Conservation (phyloP, 176 grass and related monocot genomes). For the Juncus inflexus region DNA sequence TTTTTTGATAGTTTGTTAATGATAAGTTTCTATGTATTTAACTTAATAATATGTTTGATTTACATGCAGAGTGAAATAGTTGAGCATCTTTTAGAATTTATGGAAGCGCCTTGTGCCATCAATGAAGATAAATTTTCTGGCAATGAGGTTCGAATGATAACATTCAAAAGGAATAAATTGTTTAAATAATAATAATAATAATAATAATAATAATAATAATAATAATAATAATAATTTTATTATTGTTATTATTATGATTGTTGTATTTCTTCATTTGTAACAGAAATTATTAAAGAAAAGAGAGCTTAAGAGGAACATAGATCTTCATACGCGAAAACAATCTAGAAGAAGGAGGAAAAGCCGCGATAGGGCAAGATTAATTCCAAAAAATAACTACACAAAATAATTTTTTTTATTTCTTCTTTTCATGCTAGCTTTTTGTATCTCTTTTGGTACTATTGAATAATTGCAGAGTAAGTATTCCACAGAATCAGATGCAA, state of each 20-base stretch:
- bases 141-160: constrained; percentile 3
- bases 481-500: background rate
- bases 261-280: constrained; percentile 8
- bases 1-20: constrained; percentile 2
- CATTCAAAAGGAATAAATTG: constrained; percentile 8
- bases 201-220: no score
- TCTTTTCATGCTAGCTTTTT: background rate
- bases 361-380: no score
- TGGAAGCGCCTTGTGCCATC: constrained; percentile 38
- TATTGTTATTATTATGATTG: constrained; percentile 1
- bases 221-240: no score
- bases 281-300: constrained; percentile 22
- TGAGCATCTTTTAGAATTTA: constrained; percentile 34
- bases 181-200: no score
- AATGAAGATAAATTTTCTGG: constrained; percentile 18
- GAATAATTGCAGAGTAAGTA: constrained; percentile 17
- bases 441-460: background rate
- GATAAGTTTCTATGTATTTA: background rate
- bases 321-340: constrained; percentile 15
- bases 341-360: background rate
- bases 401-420: background rate
- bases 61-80: constrained; percentile 31
- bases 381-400: no score
- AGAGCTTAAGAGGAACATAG: constrained; percentile 23
- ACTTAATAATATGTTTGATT: background rate